Evolutionary conservation across 495 filamentous ascomycete genomes (phyloP), one percentile per base, ranked within the genome.

Genomic region (Daldinia childiae): DNA sequence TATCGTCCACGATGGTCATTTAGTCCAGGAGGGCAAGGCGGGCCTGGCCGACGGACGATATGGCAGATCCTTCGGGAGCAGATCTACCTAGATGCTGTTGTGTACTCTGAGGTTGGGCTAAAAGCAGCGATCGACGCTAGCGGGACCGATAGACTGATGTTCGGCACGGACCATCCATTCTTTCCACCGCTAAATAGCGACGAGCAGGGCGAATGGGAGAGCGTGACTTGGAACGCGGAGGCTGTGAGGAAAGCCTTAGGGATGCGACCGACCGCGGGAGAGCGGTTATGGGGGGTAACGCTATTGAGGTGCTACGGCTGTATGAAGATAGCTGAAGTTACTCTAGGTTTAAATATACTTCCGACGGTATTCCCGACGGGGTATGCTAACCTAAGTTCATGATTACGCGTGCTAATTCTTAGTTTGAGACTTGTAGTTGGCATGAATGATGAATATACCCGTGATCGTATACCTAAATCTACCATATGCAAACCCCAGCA

Each of bases 81-180:
- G 80, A 87, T 97, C 45, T 94, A 93, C 74, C 83, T 98, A 4
- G 95, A 98, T 81, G 94, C 95, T 0, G 93, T 97, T 0, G 87
- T 94, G 1, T 97, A 97, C 77, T 88, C 88, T 0, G 83, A 87
- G 29, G 89, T 91, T 14, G 92, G 91, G 0, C 73, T 97, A 36
- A 89, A 90, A 74, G 91, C 93, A 3, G 93, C 93, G 0, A 82
- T 92, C 4, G 84, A 86, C 14, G 85, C 86, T 0, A 85, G 85
- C 14, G 90, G 90, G 0, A 80, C 80, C 8, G 90, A 93, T 70
- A 83, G 92, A 69, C 73, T 95, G 30, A 84, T 95, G 74, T 95
- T 97, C 83, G 94, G 92, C 19, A 97, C 93, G 2, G 95, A 97
- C 78, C 93, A 97, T 81, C 95, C 95, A 0, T 98, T 98, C 81